Base-by-base conservation (phyloP, 257 asterid genomes). In the Galeopsis tetrahit region DNA sequence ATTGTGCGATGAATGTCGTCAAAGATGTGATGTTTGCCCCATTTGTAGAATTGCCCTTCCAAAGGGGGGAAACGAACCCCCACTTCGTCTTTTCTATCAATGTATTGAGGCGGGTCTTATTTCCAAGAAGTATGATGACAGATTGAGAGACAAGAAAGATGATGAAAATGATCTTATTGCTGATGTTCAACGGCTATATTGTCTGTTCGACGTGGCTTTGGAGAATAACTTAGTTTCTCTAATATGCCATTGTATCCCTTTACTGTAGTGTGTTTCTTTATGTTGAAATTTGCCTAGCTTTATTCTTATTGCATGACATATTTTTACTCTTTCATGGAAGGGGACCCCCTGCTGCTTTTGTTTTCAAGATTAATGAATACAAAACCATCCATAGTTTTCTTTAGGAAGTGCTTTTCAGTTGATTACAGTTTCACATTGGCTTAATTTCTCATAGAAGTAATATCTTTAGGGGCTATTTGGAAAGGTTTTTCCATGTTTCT, bases 231-330 rank as follows among this genome's bases (percentile, higher is more conserved):
- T 95, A 43, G 92, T 81, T 73, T 86, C 91, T 78, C 86, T 95
- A 31, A 85, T 95, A 77, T 92, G 98, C 82, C 99, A 95, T 58
- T 95, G 99, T 94, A 94, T 94, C 99, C 97, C 36, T 61, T 51
- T 51, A 43, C 63, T 56, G 44, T 77, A 38, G 51, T 28, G 46
- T 75, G 13, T 36, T 75, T 69, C 9, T 34, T 28, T 42, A 34
- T 28, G 49, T 49, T 55, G 76, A 32, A 5, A 58, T 11, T 10
- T 33, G 68, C 68, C 61, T 70, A 33, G 66, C 60, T 43, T 61
- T 17, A 59, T 31, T 63, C n/a, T 21, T 40, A 4, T 55, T 57
- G 64, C 38, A 35, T 43, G 35, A 43, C 11, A 28, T n/a, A 48
- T 21, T 68, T 17, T 14, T 59, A 51, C 48, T 55, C 63, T 52